phyloP scores from a whole-genome alignment of 306 rosid species.

The Sesbania bispinosa region DNA sequence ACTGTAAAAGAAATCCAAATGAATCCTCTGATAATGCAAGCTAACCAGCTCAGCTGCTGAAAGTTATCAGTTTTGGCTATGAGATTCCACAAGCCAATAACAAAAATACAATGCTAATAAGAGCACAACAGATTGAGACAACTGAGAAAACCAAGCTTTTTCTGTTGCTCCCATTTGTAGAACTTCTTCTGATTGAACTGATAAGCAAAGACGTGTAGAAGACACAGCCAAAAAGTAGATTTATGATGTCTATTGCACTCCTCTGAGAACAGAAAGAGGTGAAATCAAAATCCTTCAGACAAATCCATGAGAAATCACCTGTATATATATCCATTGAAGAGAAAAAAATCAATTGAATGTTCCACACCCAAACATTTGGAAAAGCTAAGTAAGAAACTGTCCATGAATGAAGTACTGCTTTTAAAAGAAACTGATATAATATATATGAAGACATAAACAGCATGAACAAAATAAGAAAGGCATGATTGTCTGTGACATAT shows the following conservation, averaged over 20 bases:
- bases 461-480: too few relatives aligned
- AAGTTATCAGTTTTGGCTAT: slow-evolving; percentile 23
- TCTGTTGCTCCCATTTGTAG: not conserved
- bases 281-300: slow-evolving; percentile 39
- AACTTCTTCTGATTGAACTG: slow-evolving; percentile 20
- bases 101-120: slow-evolving; percentile 41
- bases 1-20: slow-evolving; percentile 49
- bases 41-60: slow-evolving; percentile 20
- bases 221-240: slow-evolving; percentile 39
- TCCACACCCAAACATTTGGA: not conserved
- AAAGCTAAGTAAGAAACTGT: too few relatives aligned
- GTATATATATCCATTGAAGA: slow-evolving; percentile 15
- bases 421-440: too few relatives aligned
- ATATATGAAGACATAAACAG: too few relatives aligned
- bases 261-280: slow-evolving; percentile 45
- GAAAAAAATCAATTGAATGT: not conserved
- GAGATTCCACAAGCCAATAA: slow-evolving; percentile 38
- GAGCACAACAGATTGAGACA: slow-evolving; percentile 44
- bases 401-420: too few relatives aligned
- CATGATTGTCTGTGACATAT: too few relatives aligned
- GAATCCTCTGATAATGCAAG: slow-evolving; percentile 38
- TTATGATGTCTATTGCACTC: slow-evolving; percentile 28
- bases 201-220: slow-evolving; percentile 28
- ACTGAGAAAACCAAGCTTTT: slow-evolving; percentile 24
- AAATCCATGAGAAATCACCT: slow-evolving; percentile 42